A percentile compares a stretch with the other conserved stretches of the same genome.
phyloP scores from a whole-genome alignment of 2,329 filamentous ascomycete genomes.

The Aspergillus spinulosporus region DNA sequence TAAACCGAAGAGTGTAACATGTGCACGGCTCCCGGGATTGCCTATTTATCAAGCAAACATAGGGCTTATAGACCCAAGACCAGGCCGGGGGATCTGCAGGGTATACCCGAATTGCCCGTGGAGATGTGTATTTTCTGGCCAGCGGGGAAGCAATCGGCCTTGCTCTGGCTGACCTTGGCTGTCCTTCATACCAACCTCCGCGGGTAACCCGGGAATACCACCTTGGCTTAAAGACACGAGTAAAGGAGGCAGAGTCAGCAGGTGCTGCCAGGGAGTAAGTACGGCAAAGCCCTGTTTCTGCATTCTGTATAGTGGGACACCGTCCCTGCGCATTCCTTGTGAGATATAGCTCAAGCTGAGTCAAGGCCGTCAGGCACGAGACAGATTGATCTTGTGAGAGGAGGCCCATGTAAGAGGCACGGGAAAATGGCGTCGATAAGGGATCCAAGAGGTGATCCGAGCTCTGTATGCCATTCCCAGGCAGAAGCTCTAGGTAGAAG shows the following conservation, averaged over 20 bases:
- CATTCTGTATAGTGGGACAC: conserved; percentile 22
- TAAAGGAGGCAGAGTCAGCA: conserved; percentile 22
- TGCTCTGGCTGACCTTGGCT: conserved; percentile 17
- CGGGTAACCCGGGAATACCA: conserved; percentile 19
- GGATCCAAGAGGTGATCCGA: neutral
- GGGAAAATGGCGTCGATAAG: neutral
- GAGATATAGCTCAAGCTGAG: neutral
- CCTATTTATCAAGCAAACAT: conserved; percentile 24
- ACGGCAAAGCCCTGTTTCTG: conserved; percentile 14
- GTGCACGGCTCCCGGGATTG: conserved; percentile 15
- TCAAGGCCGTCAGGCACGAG: neutral
- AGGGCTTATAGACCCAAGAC: conserved; percentile 13
- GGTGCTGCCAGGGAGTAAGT: conserved; percentile 15
- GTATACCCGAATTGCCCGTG: conserved; percentile 8
- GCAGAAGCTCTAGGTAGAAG: neutral
- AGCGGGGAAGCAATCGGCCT: conserved; percentile 7
- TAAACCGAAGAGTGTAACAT: conserved; percentile 14
- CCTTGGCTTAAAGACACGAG: conserved; percentile 7
- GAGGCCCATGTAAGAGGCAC: too few relatives aligned
- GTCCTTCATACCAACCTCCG: conserved; percentile 25
- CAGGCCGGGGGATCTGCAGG: conserved; percentile 11
- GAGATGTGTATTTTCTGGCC: conserved; percentile 22
- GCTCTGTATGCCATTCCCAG: neutral
- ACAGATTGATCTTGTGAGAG: neutral
- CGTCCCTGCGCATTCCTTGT: conserved; percentile 23